phyloP scores from a whole-genome alignment of 2,329 filamentous ascomycete species.

The Talaromyces sp. region DNA sequence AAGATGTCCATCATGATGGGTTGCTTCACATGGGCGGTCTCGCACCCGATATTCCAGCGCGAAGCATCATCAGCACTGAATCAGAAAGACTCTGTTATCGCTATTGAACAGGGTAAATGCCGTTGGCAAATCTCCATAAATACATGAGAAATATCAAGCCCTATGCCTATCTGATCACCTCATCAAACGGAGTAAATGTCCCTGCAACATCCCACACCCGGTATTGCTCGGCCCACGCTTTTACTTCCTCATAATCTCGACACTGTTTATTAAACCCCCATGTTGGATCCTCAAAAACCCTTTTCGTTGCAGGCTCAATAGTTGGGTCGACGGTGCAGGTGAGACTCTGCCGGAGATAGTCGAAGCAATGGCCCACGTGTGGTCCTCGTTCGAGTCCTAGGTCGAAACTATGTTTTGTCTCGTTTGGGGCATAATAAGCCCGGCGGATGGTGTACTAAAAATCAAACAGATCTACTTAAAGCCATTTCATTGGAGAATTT shows the following conservation, averaged over 20 bases:
- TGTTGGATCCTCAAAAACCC: not conserved
- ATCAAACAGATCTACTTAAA: no score
- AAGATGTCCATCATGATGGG: no score
- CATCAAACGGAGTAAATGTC: not conserved
- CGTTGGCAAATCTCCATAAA: no score
- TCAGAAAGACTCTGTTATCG: no score
- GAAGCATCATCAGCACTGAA: no score
- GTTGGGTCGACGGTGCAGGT: not conserved
- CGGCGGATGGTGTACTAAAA: slow-evolving; percentile 33
- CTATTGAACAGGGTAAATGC: no score
- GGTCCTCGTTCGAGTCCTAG: slow-evolving; percentile 26
- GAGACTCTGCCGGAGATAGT: slow-evolving; percentile 1
- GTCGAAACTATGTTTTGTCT: slow-evolving; percentile 24
- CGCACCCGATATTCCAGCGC: no score
- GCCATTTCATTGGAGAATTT: no score
- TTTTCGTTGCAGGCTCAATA: not conserved
- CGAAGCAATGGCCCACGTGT: slow-evolving; percentile 25
- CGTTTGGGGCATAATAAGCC: slow-evolving; percentile 30
- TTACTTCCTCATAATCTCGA: slow-evolving; percentile 2
- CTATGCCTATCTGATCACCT: no score
- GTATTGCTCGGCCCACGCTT: slow-evolving; percentile 15
- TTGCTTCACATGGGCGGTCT: no score
- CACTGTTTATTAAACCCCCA: not conserved
- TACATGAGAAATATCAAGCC: no score
- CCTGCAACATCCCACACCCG: slow-evolving; percentile 17